Evolutionary conservation across 768 basidiomycete genomes (phyloP).

Genomic region (Russula vinacea): DNA sequence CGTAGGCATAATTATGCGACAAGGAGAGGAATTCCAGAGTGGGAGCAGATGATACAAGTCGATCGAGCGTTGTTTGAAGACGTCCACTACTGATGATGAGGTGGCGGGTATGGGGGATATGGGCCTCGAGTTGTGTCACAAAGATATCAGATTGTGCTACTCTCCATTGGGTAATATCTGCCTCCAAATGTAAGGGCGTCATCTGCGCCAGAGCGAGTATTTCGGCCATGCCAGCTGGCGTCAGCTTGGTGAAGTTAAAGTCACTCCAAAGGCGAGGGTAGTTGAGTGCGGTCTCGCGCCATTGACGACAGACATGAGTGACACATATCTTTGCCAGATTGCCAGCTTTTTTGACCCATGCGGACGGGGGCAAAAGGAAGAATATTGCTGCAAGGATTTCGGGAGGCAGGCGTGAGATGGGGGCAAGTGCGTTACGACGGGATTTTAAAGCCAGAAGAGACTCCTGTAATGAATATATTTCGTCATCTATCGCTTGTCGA

Average conservation of each 20-base stretch:
- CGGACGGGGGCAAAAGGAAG: background rate
- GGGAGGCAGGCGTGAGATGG: conserved; percentile 14
- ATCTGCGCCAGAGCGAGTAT: conserved; percentile 12
- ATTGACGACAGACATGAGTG: conserved; percentile 23
- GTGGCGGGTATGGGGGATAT: conserved; percentile 3
- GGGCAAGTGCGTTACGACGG: conserved; percentile 13
- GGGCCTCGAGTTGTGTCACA: background rate
- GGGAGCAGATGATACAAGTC: conserved; percentile 2
- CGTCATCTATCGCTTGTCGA: conserved; percentile 15
- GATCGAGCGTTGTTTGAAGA: background rate
- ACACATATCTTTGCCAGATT: conserved; percentile 2
- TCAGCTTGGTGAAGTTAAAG: conserved; percentile 10
- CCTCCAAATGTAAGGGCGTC: conserved; percentile 12
- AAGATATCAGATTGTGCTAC: background rate
- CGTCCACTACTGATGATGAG: background rate
- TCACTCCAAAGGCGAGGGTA: conserved; percentile 17
- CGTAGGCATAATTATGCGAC: background rate
- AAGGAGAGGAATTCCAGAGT: background rate
- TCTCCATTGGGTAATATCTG: background rate
- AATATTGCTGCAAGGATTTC: conserved; percentile 13
- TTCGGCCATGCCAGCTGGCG: background rate
- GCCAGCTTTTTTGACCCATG: background rate
- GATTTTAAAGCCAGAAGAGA: conserved; percentile 3
- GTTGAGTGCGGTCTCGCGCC: conserved; percentile 22
- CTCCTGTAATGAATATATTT: conserved; percentile 12